A percentile compares a stretch with the other conserved stretches of the same genome.
phyloP scores from a whole-genome alignment of 345 rosid species.

The Hibiscus tridactylites region DNA sequence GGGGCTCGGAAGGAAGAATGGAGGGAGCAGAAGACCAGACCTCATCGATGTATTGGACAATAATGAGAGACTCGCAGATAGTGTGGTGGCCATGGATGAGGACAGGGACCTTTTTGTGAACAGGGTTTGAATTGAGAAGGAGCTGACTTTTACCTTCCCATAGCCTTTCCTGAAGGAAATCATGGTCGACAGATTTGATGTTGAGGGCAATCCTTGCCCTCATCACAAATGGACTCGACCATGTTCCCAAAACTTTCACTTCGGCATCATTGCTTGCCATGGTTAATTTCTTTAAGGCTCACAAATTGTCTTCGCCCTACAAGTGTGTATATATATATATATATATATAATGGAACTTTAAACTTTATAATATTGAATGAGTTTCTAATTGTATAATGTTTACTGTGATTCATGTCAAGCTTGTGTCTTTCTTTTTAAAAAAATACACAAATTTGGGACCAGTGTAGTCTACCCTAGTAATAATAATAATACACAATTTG shows the following conservation, averaged over 20 bases:
- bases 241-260: background rate
- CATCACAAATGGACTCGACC: background rate
- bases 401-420: too few species aligned
- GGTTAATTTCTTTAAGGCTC: background rate
- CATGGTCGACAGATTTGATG: background rate
- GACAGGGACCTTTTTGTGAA: background rate
- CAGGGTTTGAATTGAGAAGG: background rate
- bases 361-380: background rate
- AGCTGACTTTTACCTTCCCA: background rate
- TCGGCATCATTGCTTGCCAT: background rate
- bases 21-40: background rate
- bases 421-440: too few species aligned
- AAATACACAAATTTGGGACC: too few species aligned
- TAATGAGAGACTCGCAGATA: background rate
- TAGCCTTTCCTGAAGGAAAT: background rate
- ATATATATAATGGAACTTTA: background rate
- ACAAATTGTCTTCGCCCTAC: background rate
- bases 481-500: too few species aligned
- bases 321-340: background rate
- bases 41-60: background rate
- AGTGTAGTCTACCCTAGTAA: too few species aligned
- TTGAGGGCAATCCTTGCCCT: background rate
- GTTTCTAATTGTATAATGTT: background rate
- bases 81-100: background rate
- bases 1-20: background rate